phyloP scores from a whole-genome alignment of 805 yeast species.

The Suhomyces prunicola region DNA sequence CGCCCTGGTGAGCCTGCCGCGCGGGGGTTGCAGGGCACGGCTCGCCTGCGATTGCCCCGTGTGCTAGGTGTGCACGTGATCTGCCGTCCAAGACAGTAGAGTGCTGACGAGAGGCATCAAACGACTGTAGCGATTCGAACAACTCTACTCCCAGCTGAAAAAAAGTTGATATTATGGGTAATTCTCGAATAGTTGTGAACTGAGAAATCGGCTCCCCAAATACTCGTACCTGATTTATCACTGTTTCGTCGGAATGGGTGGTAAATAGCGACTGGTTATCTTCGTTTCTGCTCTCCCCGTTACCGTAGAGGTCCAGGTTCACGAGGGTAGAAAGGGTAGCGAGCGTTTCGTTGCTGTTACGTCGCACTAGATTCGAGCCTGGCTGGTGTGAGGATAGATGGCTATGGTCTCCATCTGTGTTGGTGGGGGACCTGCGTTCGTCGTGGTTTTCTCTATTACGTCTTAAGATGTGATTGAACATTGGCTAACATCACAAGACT shows the following conservation, averaged over 20 bases:
- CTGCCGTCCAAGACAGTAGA: background rate
- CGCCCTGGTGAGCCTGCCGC: constrained; percentile 2
- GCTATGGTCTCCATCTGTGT: background rate
- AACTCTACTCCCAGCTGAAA: constrained; percentile 18
- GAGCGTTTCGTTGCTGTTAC: constrained; percentile 8
- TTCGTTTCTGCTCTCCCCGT: background rate
- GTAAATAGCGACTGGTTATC: background rate
- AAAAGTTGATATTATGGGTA: constrained; percentile 19
- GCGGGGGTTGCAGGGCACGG: background rate
- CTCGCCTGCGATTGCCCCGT: background rate
- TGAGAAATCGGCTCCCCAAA: constrained; percentile 12
- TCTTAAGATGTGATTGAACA: background rate
- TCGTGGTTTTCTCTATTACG: background rate
- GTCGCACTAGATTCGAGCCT: background rate
- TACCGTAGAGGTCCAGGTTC: background rate
- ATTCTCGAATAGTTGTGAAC: constrained; percentile 9
- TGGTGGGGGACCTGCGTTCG: background rate
- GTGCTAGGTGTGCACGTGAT: background rate
- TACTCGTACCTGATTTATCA: constrained; percentile 12
- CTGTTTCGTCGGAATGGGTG: constrained; percentile 17
- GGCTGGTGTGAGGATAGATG: background rate
- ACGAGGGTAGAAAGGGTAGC: constrained; percentile 8
- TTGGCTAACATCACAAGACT: background rate
- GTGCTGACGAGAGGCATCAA: background rate
- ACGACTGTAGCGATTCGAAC: constrained; percentile 8